Conservation (phyloP, 345 rosid genomes). For the Corymbia maculata region DNA sequence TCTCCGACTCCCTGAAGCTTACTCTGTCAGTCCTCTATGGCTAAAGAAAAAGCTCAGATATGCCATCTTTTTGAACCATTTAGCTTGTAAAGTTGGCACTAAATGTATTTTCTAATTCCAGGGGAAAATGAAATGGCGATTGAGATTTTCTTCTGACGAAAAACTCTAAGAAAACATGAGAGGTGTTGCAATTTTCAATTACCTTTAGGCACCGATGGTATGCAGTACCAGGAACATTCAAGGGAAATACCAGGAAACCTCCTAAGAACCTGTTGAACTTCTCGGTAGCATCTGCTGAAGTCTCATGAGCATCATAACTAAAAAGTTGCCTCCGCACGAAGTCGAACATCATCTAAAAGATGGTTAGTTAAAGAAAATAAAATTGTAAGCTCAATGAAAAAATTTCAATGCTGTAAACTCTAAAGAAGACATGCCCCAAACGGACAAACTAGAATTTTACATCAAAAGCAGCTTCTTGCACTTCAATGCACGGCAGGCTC, state of each 20-base stretch:
- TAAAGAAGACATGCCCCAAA: not conserved
- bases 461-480: not conserved
- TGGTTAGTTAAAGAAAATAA: not conserved
- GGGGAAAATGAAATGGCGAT: not conserved
- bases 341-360: slow-evolving; percentile 3
- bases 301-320: slow-evolving; percentile 1
- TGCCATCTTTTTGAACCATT: not conserved
- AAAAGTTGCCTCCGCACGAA: not conserved
- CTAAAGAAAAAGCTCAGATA: not conserved
- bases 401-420: not conserved
- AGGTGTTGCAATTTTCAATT: not conserved
- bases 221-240: slow-evolving; percentile 20
- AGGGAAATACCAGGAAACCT: slow-evolving; percentile 13
- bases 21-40: not conserved
- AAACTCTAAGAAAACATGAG: not conserved
- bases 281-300: not conserved
- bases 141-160: not conserved
- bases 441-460: not conserved
- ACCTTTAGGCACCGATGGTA: slow-evolving; percentile 18
- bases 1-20: not conserved
- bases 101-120: not conserved
- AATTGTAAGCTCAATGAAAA: not conserved
- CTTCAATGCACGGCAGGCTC: slow-evolving; percentile 1
- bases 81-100: not conserved
- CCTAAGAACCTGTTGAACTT: not conserved